These are phyloP conservation scores for Lathyrus tuberosus DNA, from an alignment of 306 rosid genomes.

Conservation along the genomic window DNA sequence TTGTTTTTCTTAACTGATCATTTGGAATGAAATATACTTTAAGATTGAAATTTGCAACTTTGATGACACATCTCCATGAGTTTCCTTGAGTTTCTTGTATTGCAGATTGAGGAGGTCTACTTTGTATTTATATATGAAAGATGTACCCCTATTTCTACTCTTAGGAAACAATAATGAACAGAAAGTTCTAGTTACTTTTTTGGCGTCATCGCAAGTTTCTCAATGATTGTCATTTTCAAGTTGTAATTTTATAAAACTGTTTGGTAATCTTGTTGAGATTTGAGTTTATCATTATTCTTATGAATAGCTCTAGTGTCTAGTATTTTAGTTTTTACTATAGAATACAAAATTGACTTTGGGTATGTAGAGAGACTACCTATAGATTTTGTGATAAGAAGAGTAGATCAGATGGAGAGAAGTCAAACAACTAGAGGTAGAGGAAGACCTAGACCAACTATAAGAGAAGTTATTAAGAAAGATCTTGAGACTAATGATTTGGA, in stretches of 20 bases:
- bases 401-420: no score
- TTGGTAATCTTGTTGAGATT: background rate
- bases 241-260: conserved; percentile 5
- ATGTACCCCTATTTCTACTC: conserved; percentile 10
- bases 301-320: background rate
- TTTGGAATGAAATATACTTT: conserved; percentile 16
- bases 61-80: conserved; percentile 5
- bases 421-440: no score
- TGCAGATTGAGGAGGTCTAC: conserved; percentile 5
- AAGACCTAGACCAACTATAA: no score
- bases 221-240: conserved; percentile 7
- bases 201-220: background rate
- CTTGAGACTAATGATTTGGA: no score
- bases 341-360: background rate
- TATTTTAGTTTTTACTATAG: conserved; percentile 7
- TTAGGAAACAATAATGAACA: background rate
- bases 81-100: conserved; percentile 23
- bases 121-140: conserved; percentile 1
- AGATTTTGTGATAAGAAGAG: no score
- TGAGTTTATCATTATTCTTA: background rate
- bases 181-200: background rate
- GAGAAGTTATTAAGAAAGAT: no score
- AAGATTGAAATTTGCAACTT: conserved; percentile 28
- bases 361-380: no score
- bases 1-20: conserved; percentile 9